Evolutionary conservation across 345 rosid genomes (phyloP), one percentile per base, ranked within the genome.

Genomic region (Viola odorata): DNA sequence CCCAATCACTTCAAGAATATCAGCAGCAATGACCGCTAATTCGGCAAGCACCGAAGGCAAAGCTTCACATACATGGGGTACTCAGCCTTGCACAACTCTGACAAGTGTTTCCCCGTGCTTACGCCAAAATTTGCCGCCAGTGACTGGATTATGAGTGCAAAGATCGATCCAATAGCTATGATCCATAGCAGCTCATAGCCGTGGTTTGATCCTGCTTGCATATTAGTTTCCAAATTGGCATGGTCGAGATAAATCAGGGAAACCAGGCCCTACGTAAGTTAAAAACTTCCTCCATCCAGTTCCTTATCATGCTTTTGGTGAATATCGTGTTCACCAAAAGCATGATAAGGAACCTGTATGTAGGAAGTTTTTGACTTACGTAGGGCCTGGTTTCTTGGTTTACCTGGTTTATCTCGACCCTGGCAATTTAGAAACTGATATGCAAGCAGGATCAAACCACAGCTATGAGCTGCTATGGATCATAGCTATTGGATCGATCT

Each of bases 51-150:
- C 69, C 77, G 67, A 7, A 67, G 50, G 52, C 55, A 62, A 41
- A 40, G 37, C 48, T 41, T 67, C 41, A 68, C 61, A 3, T 7
- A 45, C 15, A 7, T 62, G 5, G 69, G 77, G 41, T 68, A 67
- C 53, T 63, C 73, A 1, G 41, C 55, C 69, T 50, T 68, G 59
- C 73, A 68, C 12, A 52, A n/a, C 58, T 73, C 65, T 5, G 72
- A 15, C 3, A 64, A 9, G 37, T 64, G 70, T 53, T 58, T 63
- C n/a, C 4, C 66, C 65, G 73, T 69, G 58, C 47, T 45, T 6
- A 69, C 78, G 2, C 78, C 75, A 2, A 75, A 72, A 47, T 75
- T 75, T 7, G 79, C 75, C 13, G 79, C 79, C 0, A 70, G 63
- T 3, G 79, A 66, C 39, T 70, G 73, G 48, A 75, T 75, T 7